These are phyloP conservation scores for Fusarium coffeatum DNA, from an alignment of 2,329 filamentous ascomycete genomes.

Conservation along the genomic window DNA sequence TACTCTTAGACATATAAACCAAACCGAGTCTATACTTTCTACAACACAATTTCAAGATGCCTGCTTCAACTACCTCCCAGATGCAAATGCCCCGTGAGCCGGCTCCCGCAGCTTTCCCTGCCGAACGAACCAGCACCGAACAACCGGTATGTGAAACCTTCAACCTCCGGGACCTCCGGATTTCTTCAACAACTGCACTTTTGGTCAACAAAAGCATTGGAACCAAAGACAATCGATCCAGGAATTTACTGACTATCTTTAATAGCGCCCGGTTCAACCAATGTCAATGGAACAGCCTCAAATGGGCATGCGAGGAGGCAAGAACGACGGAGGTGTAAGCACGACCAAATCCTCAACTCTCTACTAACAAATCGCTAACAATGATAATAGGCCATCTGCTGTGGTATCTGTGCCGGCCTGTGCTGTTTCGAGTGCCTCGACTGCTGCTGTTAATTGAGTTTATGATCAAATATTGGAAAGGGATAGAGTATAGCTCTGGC, in stretches of 20 bases:
- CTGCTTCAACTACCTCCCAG: slow-evolving; percentile 23
- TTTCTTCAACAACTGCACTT: neutral
- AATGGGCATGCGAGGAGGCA: slow-evolving; percentile 51
- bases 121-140: slow-evolving; percentile 46
- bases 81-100: slow-evolving; percentile 52
- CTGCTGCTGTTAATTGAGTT: slow-evolving; percentile 48
- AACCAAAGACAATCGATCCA: neutral
- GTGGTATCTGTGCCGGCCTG: slow-evolving; percentile 55
- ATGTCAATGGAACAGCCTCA: slow-evolving; percentile 49
- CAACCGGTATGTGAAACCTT: slow-evolving; percentile 51
- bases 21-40: neutral
- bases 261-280: slow-evolving; percentile 50
- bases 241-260: neutral
- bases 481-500: slow-evolving; percentile 19
- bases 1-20: neutral
- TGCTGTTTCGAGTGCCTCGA: slow-evolving; percentile 55
- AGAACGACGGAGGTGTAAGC: slow-evolving; percentile 52
- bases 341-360: neutral
- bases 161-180: slow-evolving; percentile 19
- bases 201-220: neutral
- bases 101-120: slow-evolving; percentile 46
- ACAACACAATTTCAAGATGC: slow-evolving; percentile 28
- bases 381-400: slow-evolving; percentile 53
- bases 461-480: neutral
- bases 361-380: neutral